Evolutionary conservation across 352 stramenopile genomes (phyloP).

Genomic region (Phytophthora litchii): DNA sequence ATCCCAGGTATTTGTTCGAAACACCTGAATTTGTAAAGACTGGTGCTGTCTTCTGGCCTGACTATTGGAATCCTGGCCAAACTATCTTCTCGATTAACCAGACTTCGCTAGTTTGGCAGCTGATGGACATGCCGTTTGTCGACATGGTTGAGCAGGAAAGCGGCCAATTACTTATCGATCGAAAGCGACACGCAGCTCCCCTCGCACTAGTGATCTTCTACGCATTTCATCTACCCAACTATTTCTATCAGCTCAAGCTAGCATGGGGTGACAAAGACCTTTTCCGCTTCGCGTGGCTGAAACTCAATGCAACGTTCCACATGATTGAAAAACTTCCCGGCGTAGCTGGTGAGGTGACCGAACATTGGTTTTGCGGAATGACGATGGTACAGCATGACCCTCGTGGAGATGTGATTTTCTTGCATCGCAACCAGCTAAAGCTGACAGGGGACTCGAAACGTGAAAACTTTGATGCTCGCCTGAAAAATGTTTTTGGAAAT

Average conservation of each 20-base stretch:
- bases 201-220: constrained; percentile 45
- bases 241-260: constrained; percentile 42
- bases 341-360: constrained; percentile 36
- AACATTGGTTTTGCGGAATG: constrained; percentile 50
- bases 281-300: constrained; percentile 65
- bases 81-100: constrained; percentile 32
- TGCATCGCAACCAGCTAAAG: constrained; percentile 61
- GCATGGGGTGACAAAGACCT: constrained; percentile 65
- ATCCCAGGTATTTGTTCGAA: constrained; percentile 61
- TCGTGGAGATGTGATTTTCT: constrained; percentile 41
- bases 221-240: constrained; percentile 42
- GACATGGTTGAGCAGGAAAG: constrained; percentile 76
- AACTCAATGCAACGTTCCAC: constrained; percentile 46
- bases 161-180: constrained; percentile 56
- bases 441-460: constrained; percentile 24
- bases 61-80: constrained; percentile 27
- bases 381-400: constrained; percentile 54
- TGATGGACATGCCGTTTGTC: constrained; percentile 49
- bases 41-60: constrained; percentile 31
- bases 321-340: constrained; percentile 55
- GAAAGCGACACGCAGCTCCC: constrained; percentile 34
- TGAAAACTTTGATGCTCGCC: constrained; percentile 8
- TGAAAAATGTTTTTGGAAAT: constrained; percentile 13
- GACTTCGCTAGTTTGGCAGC: constrained; percentile 41
- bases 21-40: constrained; percentile 14